A percentile compares a stretch with the other conserved stretches of the same genome.
These are phyloP conservation scores for Aspergillus ostianus DNA, from an alignment of 495 filamentous ascomycete genomes.

Conservation along the genomic window DNA sequence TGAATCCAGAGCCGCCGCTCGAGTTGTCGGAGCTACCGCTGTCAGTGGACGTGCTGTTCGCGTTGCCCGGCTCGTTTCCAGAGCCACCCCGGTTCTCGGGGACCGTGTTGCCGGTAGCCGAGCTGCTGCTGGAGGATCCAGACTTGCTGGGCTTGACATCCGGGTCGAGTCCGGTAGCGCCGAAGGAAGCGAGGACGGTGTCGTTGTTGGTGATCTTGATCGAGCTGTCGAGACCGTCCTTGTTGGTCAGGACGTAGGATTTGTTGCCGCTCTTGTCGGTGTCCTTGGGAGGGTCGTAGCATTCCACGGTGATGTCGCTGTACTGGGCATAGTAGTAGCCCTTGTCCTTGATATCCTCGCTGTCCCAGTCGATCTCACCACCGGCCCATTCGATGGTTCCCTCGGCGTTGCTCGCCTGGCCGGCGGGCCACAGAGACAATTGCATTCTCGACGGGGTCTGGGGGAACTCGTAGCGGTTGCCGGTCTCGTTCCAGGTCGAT, in stretches of 20 bases:
- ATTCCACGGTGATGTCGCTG: constrained; percentile 73
- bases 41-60: constrained; percentile 22
- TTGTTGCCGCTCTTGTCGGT: constrained; percentile 57
- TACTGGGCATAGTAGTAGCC: constrained; percentile 90
- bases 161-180: constrained; percentile 76
- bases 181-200: constrained; percentile 76
- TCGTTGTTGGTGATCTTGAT: constrained; percentile 70
- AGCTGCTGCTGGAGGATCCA: constrained; percentile 22
- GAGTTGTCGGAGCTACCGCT: constrained; percentile 20
- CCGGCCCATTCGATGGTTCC: constrained; percentile 94
- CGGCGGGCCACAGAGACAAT: constrained; percentile 95
- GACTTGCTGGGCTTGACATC: constrained; percentile 33
- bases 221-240: constrained; percentile 66
- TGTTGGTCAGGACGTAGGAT: constrained; percentile 73
- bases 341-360: constrained; percentile 71
- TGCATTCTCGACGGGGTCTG: constrained; percentile 93
- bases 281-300: constrained; percentile 71
- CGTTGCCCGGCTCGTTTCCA: constrained; percentile 26
- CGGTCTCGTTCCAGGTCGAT: constrained; percentile 80
- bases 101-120: constrained; percentile 29
- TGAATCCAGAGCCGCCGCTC: constrained; percentile 15
- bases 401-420: constrained; percentile 69
- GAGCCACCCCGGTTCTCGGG: constrained; percentile 35
- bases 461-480: constrained; percentile 82
- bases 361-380: constrained; percentile 84